A percentile compares a stretch with the other conserved stretches of the same genome.
These are phyloP conservation scores for Russula vinacea DNA, from an alignment of 768 basidiomycete genomes.

Conservation along the genomic window DNA sequence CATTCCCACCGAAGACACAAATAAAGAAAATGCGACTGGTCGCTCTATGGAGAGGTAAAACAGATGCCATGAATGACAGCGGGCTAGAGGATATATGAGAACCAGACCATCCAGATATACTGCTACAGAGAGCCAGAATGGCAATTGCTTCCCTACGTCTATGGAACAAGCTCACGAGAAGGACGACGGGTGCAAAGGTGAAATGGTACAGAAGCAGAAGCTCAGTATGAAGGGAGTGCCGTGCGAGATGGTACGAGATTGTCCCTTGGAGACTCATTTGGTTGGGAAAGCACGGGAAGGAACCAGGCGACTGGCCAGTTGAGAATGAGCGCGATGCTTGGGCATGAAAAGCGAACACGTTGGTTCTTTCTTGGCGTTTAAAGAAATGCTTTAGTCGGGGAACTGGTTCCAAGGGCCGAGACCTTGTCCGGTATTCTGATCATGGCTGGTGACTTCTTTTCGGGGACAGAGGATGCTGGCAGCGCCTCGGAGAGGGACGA, in stretches of 20 bases:
- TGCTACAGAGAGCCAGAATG: conserved; percentile 16
- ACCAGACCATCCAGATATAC: conserved; percentile 13
- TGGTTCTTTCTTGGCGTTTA: conserved; percentile 57
- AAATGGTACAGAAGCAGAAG: conserved; percentile 14
- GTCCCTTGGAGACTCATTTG: conserved; percentile 16
- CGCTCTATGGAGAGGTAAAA: conserved; percentile 9
- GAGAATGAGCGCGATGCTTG: conserved; percentile 59
- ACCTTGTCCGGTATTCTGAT: conserved; percentile 12
- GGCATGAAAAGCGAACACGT: conserved; percentile 67
- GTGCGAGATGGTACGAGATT: conserved; percentile 18
- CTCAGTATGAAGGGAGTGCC: neutral
- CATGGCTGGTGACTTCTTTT: conserved; percentile 10
- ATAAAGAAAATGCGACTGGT: conserved; percentile 7
- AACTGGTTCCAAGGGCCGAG: conserved; percentile 30
- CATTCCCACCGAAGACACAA: conserved; percentile 15
- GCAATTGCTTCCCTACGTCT: conserved; percentile 18
- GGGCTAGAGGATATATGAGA: conserved; percentile 14
- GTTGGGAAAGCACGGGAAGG: conserved; percentile 21
- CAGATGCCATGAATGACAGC: conserved; percentile 14
- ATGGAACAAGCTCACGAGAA: conserved; percentile 17
- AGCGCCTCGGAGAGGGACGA: conserved; percentile 14
- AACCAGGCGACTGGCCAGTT: conserved; percentile 31
- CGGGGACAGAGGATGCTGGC: conserved; percentile 31
- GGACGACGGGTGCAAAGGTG: conserved; percentile 26
- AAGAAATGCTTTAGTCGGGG: conserved; percentile 39